phyloP scores from a whole-genome alignment of 176 grass and related monocot species.

The Tillandsia fasciculata region DNA sequence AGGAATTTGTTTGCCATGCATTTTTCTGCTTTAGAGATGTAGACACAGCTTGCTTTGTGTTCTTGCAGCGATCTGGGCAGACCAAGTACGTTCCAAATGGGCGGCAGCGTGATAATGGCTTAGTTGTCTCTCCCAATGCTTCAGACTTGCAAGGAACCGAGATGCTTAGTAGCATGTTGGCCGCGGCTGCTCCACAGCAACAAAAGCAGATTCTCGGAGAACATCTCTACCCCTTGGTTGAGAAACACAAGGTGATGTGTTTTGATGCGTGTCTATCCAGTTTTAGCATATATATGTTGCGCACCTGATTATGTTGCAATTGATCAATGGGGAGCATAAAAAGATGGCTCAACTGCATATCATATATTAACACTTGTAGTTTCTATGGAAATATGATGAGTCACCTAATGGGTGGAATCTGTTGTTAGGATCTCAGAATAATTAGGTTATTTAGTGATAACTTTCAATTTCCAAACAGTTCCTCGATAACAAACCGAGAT shows the following conservation, averaged over 20 bases:
- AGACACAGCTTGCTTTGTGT: neutral
- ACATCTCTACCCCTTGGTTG: constrained; percentile 44
- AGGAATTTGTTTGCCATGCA: neutral
- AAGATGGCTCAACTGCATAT: no score
- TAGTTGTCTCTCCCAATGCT: constrained; percentile 32
- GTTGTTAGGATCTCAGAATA: no score
- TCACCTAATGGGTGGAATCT: no score
- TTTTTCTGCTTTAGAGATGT: constrained; percentile 3
- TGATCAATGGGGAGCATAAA: no score
- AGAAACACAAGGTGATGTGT: constrained; percentile 39
- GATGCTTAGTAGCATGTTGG: constrained; percentile 32
- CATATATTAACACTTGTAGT: no score
- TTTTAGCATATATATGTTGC: no score
- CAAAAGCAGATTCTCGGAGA: constrained; percentile 51
- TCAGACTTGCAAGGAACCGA: constrained; percentile 32
- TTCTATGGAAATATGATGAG: no score
- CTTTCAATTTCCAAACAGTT: no score
- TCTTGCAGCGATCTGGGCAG: constrained; percentile 32
- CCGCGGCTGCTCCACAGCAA: constrained; percentile 22
- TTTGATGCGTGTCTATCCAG: no score
- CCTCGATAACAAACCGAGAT: no score
- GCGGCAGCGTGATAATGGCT: constrained; percentile 21
- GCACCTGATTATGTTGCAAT: no score
- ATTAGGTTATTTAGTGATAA: neutral
- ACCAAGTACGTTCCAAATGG: constrained; percentile 35